A percentile compares a stretch with the other conserved stretches of the same genome.
phyloP scores from a whole-genome alignment of 1,139 yeast genomes.

The Arxiozyma bovina region DNA sequence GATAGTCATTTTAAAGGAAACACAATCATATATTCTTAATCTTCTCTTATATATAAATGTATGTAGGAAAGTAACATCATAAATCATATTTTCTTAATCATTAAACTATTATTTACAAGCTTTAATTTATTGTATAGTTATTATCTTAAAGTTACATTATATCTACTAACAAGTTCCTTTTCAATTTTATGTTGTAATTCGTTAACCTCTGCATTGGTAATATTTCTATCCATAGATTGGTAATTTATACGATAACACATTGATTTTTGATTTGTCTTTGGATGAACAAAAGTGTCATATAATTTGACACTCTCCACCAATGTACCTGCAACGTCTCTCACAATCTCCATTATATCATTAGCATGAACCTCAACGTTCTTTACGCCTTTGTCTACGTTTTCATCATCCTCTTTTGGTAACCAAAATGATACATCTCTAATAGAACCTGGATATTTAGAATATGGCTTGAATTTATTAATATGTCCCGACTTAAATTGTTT shows the following conservation, averaged over 20 bases:
- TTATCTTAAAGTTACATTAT: conserved; percentile 56
- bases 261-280: conserved; percentile 66
- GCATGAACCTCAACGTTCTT: conserved; percentile 46
- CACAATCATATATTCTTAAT: neutral
- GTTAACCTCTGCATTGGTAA: conserved; percentile 77
- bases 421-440: conserved; percentile 86
- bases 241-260: conserved; percentile 86
- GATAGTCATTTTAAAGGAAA: neutral
- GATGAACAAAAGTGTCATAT: conserved; percentile 77
- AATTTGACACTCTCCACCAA: conserved; percentile 76
- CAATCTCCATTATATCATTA: conserved; percentile 90
- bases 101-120: conserved; percentile 1
- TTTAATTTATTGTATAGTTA: neutral
- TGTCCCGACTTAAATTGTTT: conserved; percentile 58
- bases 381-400: conserved; percentile 24
- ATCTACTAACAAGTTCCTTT: conserved; percentile 41
- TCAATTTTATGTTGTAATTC: conserved; percentile 58
- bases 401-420: conserved; percentile 41
- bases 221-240: conserved; percentile 90
- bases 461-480: conserved; percentile 73
- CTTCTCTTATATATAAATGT: neutral
- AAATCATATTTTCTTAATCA: neutral
- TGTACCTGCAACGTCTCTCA: conserved; percentile 77
- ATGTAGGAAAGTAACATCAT: neutral
- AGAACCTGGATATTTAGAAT: conserved; percentile 85